Base-by-base conservation (phyloP, 805 yeast genomes). In the Blastobotrys americana region DNA sequence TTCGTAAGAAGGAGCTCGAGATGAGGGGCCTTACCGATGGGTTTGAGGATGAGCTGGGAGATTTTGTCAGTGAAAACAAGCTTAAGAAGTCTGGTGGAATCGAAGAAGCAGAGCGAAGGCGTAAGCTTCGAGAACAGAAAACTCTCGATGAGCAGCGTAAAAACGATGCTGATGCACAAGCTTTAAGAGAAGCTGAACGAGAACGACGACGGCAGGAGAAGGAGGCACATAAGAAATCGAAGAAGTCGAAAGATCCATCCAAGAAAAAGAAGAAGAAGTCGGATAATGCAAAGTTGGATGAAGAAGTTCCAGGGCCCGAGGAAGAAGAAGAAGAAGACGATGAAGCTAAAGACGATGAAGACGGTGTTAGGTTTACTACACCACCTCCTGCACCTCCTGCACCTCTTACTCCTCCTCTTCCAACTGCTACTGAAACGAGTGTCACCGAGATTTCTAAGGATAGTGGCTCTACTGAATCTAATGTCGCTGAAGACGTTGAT, bases 21-120 rank as follows among this genome's bases (percentile, higher is more conserved):
- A 65, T 79, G 50, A 65, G 76, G 49, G 44, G 50, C 20, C 65
- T 68, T 37, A 59, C 67, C 19, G 82, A 78, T 50, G 82, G 80
- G 43, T 90, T 90, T 57, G 85, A 83, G 59, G 88, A 84, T 47
- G 97, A 90, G 59, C 67, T 90, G 4, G 93, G 81, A 1, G 82
- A 77, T 17, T 90, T 87, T 69, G 96, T 90, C 5, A 89, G 73
- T 4, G 90, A 80, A 36, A 73, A 77, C 22, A 83, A 74, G 57
- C 69, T 90, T 46, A 85, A 84, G 57, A 82, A 78, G 51, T 76
- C 88, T 16, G 97, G 97, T 4, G 97, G 97, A 1, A 74, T 88
- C 17, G 94, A 84, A 49, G 97, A 87, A 55, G 68, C 85, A 17
- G 97, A 90, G 54, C 70, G 85, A 48, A 53, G 71, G 40, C 70